Evolutionary conservation across 2,329 filamentous ascomycete genomes (phyloP).

Genomic region (Colletotrichum scovillei): DNA sequence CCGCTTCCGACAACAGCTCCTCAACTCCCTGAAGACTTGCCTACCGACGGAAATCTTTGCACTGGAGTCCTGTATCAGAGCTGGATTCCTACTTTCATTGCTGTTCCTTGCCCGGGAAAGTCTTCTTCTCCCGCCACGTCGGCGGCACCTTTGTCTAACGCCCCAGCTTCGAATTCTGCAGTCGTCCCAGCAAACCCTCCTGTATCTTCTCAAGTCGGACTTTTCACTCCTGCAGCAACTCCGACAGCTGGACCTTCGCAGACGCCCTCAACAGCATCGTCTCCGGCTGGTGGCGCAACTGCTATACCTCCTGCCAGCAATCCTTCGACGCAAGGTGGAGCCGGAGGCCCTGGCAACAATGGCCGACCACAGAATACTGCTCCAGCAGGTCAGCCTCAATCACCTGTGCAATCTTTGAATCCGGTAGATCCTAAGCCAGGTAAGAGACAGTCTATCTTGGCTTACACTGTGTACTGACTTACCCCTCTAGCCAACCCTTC

Average conservation of each 20-base stretch:
- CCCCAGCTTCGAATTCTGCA: not conserved
- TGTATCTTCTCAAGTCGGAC: not conserved
- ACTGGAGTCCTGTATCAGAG: constrained; percentile 12
- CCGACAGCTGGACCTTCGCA: not conserved
- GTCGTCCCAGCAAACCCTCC: not conserved
- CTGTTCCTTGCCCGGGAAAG: not conserved
- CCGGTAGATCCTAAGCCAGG: not conserved
- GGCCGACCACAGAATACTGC: not conserved
- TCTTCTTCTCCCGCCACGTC: not conserved
- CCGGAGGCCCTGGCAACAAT: not conserved
- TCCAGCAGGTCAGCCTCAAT: not conserved
- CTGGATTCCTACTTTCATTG: constrained; percentile 15
- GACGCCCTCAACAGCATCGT: not conserved
- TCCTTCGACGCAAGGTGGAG: not conserved
- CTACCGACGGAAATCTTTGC: not conserved
- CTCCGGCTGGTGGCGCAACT: too few relatives aligned
- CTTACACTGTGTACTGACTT: not conserved
- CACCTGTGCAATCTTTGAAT: not conserved
- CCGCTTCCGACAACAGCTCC: not conserved
- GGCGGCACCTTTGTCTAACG: not conserved
- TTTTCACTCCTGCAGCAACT: not conserved
- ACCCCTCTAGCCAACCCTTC: not conserved
- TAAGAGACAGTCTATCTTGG: not conserved
- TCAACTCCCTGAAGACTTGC: constrained; percentile 11
- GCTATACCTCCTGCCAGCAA: not conserved